Conservation (phyloP, 2,329 filamentous ascomycete species). For the Alternaria longipes region DNA sequence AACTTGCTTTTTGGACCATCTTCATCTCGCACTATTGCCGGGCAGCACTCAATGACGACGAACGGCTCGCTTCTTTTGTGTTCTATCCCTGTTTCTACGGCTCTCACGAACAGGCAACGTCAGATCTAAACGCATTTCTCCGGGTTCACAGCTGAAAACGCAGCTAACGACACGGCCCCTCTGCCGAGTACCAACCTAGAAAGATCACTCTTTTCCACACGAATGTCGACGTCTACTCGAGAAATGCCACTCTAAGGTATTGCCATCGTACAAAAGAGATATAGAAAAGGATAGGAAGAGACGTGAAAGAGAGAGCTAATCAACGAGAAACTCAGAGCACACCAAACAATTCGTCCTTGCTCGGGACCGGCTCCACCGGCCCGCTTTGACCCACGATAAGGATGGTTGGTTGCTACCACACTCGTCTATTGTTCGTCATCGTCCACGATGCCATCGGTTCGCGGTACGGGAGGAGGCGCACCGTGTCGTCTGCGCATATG, state of each 20-base stretch:
- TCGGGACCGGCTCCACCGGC: neutral
- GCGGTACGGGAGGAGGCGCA: conserved; percentile 15
- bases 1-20: neutral
- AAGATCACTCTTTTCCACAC: neutral
- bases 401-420: too few relatives aligned
- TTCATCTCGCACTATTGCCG: neutral
- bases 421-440: conserved; percentile 3
- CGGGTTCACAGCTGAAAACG: neutral
- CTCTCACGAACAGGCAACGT: neutral
- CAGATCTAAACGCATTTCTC: neutral
- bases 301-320: neutral
- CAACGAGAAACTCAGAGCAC: neutral
- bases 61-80: neutral
- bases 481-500: conserved; percentile 29
- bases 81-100: neutral
- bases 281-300: neutral
- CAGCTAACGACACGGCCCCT: neutral
- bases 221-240: neutral
- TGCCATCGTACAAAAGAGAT: neutral
- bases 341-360: neutral
- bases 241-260: neutral
- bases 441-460: conserved; percentile 1
- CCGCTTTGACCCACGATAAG: neutral
- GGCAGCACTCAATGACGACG: neutral
- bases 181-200: neutral